Evolutionary conservation across 1,284 basidiomycete genomes (phyloP), one percentile per base, ranked within the genome.

Genomic region (Irpex rosettiformis): DNA sequence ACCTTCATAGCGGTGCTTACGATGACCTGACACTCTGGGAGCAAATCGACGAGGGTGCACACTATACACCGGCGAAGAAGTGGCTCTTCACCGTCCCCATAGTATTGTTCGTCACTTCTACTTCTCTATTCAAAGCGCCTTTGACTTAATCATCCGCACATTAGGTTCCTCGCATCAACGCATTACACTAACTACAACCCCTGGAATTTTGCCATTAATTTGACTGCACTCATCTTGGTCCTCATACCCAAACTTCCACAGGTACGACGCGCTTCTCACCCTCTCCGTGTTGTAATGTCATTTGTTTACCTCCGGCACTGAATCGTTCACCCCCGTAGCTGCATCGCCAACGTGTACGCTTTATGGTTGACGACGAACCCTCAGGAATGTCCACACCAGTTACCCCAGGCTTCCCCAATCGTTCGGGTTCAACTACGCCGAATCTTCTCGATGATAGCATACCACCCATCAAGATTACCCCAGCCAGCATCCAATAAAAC

Each of bases 1-100:
- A 94, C 72, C 74, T 90, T 30, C 89, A 92, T 65, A 89, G 89
- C 11, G 97, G 97, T 45, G 96, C 93, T 4, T 99, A 97, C 75
- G 96, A 99, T 72, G 93, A 98, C 66, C 82, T 99, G 52, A 99
- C 97, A 0, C 78, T 99, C 25, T 99, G 96, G 96, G 96, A 99
- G 72, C 96, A 99, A 81, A 99, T 99, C 61, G 96, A 99, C 73
- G 91, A 94, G 61, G 96, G 96, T 42, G 96, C 96, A 0, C 96
- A 99, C 69, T 97, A 99, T 75, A 99, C 96, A 1, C 96, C 96
- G 0, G 89, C 96, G 2, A 98, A 96, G 79, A 99, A 99, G 73
- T 99, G 96, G 94, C 79, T 99, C 43, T 86, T 97, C 58, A 89
- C 85, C 59, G 88, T 97, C 7, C 96, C 96, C 1, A 91, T 98